Evolutionary conservation across 2,329 filamentous ascomycete species (phyloP).

Genomic region (Penicillium freii): DNA sequence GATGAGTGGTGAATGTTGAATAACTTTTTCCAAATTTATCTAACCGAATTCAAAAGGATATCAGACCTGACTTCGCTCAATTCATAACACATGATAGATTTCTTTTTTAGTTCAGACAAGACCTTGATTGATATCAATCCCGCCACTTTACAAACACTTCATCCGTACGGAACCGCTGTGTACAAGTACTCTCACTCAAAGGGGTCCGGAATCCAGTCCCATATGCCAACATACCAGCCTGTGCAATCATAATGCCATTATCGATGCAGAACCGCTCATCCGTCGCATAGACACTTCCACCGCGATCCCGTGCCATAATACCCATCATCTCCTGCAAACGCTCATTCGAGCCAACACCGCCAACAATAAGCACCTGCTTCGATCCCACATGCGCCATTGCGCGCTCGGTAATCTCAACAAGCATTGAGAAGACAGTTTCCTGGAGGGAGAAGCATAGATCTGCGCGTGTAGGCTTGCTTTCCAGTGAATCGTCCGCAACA

Average conservation of each 20-base stretch:
- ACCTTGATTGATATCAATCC: constrained; percentile 40
- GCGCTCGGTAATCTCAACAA: constrained; percentile 96
- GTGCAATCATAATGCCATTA: constrained; percentile 99
- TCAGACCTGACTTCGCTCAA: constrained; percentile 4
- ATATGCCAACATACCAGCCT: constrained; percentile 85
- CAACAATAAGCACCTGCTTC: constrained; percentile 87
- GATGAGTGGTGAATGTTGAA: not conserved
- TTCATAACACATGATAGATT: constrained; percentile 24
- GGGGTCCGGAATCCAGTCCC: constrained; percentile 74
- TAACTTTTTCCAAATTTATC: not conserved
- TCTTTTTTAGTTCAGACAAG: not conserved
- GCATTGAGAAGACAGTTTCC: constrained; percentile 93
- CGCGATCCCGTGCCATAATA: constrained; percentile 82
- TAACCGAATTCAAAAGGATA: not conserved
- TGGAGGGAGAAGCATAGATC: constrained; percentile 94
- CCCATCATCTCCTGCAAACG: constrained; percentile 98
- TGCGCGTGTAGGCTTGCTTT: constrained; percentile 62
- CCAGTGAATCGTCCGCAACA: constrained; percentile 33
- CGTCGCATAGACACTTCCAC: constrained; percentile 88
- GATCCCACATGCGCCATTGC: constrained; percentile 98
- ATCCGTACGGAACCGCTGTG: constrained; percentile 78
- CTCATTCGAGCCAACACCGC: constrained; percentile 93
- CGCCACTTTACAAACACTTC: constrained; percentile 79
- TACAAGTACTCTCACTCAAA: constrained; percentile 79
- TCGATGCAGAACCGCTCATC: constrained; percentile 98